A percentile compares a stretch with the other conserved stretches of the same genome.
Conservation (phyloP, 495 filamentous ascomycete species). For the Podospora anserina region DNA sequence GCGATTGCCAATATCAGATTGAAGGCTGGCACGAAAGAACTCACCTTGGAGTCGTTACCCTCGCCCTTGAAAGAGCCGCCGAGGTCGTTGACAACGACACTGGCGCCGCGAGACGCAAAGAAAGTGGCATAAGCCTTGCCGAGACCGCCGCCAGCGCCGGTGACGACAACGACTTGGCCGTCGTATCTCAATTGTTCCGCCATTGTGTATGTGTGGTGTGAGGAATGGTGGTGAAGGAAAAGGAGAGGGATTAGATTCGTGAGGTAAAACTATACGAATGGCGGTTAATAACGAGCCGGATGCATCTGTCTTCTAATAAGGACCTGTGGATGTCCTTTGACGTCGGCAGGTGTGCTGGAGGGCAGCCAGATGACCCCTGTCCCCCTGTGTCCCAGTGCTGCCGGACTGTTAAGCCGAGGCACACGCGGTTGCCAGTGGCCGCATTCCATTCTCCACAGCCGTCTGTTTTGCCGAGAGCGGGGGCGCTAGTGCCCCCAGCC, state of each 20-base stretch:
- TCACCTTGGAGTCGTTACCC: conserved; percentile 80
- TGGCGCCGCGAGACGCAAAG: conserved; percentile 88
- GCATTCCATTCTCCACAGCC: conserved; percentile 17
- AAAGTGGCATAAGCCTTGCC: conserved; percentile 91
- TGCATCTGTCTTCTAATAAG: conserved; percentile 15
- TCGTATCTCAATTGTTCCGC: conserved; percentile 81
- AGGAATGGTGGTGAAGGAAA: conserved; percentile 15
- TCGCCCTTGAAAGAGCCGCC: conserved; percentile 94
- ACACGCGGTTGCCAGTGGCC: conserved; percentile 17
- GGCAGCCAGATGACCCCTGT: conserved; percentile 3
- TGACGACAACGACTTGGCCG: conserved; percentile 95
- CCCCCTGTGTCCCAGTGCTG: conserved; percentile 14
- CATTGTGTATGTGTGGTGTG: conserved; percentile 49
- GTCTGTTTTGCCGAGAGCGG: conserved; percentile 27
- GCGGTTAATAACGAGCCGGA: conserved; percentile 2
- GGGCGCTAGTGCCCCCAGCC: conserved; percentile 10
- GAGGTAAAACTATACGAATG: conserved; percentile 4
- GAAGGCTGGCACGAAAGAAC: conserved; percentile 6
- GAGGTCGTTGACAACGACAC: conserved; percentile 96
- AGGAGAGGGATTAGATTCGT: conserved; percentile 1
- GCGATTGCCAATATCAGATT: neutral
- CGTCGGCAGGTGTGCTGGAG: conserved; percentile 19
- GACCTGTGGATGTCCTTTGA: conserved; percentile 12
- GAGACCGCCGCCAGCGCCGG: conserved; percentile 91
- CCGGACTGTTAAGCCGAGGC: conserved; percentile 28